Percentiles rank a stretch among this genome's conserved stretches.
Conservation (phyloP, 164 flowering plant genomes). For the Chimonanthus salicifolius region DNA sequence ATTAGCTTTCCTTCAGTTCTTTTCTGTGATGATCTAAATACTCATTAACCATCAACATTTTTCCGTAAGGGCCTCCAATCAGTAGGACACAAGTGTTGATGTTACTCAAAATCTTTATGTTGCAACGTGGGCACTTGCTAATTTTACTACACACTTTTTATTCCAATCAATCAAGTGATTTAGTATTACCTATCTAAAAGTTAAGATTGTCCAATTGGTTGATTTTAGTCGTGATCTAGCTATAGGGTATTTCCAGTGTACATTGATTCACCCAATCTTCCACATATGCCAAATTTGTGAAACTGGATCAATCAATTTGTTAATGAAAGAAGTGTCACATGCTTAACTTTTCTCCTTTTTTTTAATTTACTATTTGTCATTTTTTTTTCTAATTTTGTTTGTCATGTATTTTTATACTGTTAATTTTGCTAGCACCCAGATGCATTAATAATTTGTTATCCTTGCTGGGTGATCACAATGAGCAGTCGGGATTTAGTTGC, state of each 20-base stretch:
- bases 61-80: too few relatives aligned
- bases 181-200: too few relatives aligned
- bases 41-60: too few relatives aligned
- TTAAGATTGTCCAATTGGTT: too few relatives aligned
- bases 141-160: too few relatives aligned
- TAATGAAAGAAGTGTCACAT: not conserved
- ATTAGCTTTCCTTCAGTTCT: too few relatives aligned
- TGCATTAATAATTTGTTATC: not conserved
- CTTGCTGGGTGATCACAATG: conserved; percentile 38
- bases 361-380: not conserved
- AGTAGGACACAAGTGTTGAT: too few relatives aligned
- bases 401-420: not conserved
- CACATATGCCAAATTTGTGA: not conserved
- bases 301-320: not conserved
- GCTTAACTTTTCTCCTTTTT: not conserved
- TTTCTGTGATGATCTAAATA: too few relatives aligned
- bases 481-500: conserved; percentile 40
- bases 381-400: not conserved
- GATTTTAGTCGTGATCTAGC: not conserved
- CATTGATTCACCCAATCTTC: not conserved
- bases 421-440: not conserved
- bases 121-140: too few relatives aligned
- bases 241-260: not conserved
- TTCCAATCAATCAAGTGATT: too few relatives aligned
- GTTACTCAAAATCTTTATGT: too few relatives aligned